phyloP scores from a whole-genome alignment of 2,329 filamentous ascomycete genomes.

The Ceratocystis cubensis region DNA sequence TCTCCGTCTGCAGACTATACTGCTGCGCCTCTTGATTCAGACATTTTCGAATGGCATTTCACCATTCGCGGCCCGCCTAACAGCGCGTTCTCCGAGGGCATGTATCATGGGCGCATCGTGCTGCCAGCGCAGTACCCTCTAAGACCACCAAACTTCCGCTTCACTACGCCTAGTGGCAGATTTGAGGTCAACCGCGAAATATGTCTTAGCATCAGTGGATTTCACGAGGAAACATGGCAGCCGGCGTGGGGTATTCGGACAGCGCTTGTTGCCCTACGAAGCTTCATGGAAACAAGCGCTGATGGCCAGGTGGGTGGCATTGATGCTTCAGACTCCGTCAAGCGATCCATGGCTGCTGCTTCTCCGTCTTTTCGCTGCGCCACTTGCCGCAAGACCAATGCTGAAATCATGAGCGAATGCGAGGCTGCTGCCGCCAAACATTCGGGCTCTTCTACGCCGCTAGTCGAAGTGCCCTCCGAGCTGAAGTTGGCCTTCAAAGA shows the following conservation, averaged over 20 bases:
- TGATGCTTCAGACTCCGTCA: constrained; percentile 56
- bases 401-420: constrained; percentile 59
- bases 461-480: constrained; percentile 36
- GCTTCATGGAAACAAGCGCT: constrained; percentile 86
- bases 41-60: constrained; percentile 99
- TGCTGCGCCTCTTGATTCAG: constrained; percentile 70
- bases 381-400: constrained; percentile 58
- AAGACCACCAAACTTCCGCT: constrained; percentile 88
- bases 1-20: constrained; percentile 75
- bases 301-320: constrained; percentile 82
- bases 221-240: constrained; percentile 98
- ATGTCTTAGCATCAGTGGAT: constrained; percentile 82
- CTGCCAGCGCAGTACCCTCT: constrained; percentile 83
- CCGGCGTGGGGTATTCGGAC: constrained; percentile 94
- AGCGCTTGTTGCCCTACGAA: constrained; percentile 64
- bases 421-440: constrained; percentile 36
- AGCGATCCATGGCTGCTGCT: constrained; percentile 56
- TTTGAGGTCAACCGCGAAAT: constrained; percentile 97
- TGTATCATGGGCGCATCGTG: constrained; percentile 93
- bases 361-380: constrained; percentile 56
- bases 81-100: constrained; percentile 64
- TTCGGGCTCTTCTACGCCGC: constrained; percentile 22
- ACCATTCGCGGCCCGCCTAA: constrained; percentile 80
- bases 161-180: constrained; percentile 78
- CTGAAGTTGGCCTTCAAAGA: constrained; percentile 60